Evolutionary conservation across 2,329 filamentous ascomycete species (phyloP).

Genomic region (Setomelanomma holmii): DNA sequence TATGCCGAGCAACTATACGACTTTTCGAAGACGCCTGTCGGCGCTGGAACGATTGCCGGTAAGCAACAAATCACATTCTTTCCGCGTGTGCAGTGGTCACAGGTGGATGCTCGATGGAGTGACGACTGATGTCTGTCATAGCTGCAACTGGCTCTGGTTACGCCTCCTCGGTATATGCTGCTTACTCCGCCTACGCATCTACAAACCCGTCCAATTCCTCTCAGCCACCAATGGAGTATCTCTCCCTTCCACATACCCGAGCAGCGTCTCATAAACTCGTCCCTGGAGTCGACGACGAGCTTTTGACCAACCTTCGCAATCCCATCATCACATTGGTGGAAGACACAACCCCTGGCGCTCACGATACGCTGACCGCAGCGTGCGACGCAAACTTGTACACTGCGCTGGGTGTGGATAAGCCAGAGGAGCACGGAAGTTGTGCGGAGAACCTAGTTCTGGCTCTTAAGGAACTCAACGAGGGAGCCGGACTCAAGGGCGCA

Average conservation of each 20-base stretch:
- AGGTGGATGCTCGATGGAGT: neutral
- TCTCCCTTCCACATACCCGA: slow-evolving; percentile 56
- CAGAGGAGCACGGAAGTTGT: slow-evolving; percentile 56
- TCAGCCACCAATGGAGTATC: slow-evolving; percentile 55
- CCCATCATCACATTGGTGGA: slow-evolving; percentile 57
- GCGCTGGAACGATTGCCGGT: slow-evolving; percentile 55
- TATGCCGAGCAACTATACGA: slow-evolving; percentile 59
- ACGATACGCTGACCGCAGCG: slow-evolving; percentile 57
- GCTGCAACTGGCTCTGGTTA: slow-evolving; percentile 57
- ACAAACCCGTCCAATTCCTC: slow-evolving; percentile 38
- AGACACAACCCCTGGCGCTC: slow-evolving; percentile 53
- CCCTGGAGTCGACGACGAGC: slow-evolving; percentile 51
- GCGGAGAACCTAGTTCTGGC: slow-evolving; percentile 59
- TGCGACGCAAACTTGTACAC: slow-evolving; percentile 56
- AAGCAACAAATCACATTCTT: slow-evolving; percentile 11
- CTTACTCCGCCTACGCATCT: slow-evolving; percentile 56
- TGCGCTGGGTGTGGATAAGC: slow-evolving; percentile 52
- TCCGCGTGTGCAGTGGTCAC: neutral
- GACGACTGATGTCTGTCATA: slow-evolving; percentile 12
- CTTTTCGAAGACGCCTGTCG: slow-evolving; percentile 59
- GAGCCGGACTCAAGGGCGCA: slow-evolving; percentile 54
- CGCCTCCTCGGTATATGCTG: slow-evolving; percentile 56
- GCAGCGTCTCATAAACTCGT: slow-evolving; percentile 51
- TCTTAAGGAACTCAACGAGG: slow-evolving; percentile 56
- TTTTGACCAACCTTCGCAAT: slow-evolving; percentile 55